A percentile compares a stretch with the other conserved stretches of the same genome.
Conservation (phyloP, 1,284 basidiomycete species). For the Cutaneotrichosporon sp. region DNA sequence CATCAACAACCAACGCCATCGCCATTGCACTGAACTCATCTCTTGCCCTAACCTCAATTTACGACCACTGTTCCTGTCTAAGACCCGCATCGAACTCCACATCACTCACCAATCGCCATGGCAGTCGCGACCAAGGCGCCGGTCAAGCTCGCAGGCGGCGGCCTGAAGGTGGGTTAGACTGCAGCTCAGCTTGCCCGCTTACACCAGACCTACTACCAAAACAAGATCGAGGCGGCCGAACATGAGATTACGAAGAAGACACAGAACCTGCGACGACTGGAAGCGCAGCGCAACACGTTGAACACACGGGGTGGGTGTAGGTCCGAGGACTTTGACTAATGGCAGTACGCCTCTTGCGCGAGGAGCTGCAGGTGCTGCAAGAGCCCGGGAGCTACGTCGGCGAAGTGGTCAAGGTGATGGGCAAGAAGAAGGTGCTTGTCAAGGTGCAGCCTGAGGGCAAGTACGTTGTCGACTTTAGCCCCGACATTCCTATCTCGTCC, state of each 20-base stretch:
- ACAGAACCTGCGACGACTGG: constrained; percentile 88
- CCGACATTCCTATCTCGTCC: constrained; percentile 74
- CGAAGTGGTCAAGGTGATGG: constrained; percentile 97
- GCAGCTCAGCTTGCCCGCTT: background rate
- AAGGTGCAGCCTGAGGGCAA: constrained; percentile 99
- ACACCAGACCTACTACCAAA: constrained; percentile 77
- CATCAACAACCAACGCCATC: background rate
- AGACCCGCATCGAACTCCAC: too few species aligned
- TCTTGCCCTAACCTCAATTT: background rate
- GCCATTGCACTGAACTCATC: background rate
- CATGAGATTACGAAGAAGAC: constrained; percentile 92
- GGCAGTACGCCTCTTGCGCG: constrained; percentile 72
- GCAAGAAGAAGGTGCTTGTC: constrained; percentile 96
- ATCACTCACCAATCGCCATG: too few species aligned
- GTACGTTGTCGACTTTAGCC: constrained; percentile 94
- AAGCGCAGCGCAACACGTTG: constrained; percentile 93
- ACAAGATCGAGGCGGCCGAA: constrained; percentile 91
- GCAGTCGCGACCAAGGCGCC: constrained; percentile 16
- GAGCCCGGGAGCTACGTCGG: constrained; percentile 98
- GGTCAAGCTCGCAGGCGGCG: constrained; percentile 15
- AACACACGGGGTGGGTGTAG: constrained; percentile 83
- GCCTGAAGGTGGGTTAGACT: constrained; percentile 10
- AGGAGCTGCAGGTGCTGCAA: constrained; percentile 90
- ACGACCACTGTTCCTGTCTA: too few species aligned
- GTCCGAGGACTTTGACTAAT: too few species aligned